Evolutionary conservation across 2,329 filamentous ascomycete species (phyloP), one percentile per base, ranked within the genome.

Genomic region (Penicillium sclerotiorum): DNA sequence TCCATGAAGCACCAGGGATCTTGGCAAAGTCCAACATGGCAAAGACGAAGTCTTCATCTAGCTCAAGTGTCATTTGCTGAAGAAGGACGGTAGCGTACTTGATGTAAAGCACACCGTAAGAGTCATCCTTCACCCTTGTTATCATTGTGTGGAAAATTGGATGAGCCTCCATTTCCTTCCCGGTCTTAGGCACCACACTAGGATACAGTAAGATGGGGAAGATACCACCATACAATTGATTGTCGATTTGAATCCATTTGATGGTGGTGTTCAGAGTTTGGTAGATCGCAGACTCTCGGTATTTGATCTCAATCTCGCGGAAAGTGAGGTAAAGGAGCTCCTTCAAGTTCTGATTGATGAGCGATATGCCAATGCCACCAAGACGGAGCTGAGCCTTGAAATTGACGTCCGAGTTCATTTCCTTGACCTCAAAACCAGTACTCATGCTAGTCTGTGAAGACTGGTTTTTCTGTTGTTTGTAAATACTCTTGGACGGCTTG

Each of bases 241-340:
- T 99, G 73, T 99, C 94, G 61, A 99, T 89, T 72, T 99, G 94
- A 22, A 99, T 94, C 95, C 95, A 99, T 71, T 99, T 97, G 68
- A 97, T 87, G 0, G 90, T 89, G 43, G 94, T 78, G 40, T 90
- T 93, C 54, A 96, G 74, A 1, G 91, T 97, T 72, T 99, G 94
- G 66, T 96, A 96, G 13, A 96, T 77, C 15, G 86, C 83, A n/a
- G 94, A 97, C 64, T 99, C 94, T 48, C 86, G 90, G 71, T 94
- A 96, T 53, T 92, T 91, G 56, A 99, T 75, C 61, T 94, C 87
- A 21, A 97, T 89, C 55, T 96, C 93, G 43, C 93, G 83, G 72
- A 96, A 87, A 0, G 94, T 99, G 61, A 97, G 75, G 65, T 99
- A 99, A 2, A 95, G 89, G 32, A 99, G 78, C 70, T 99, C 94